Evolutionary conservation across 2,329 filamentous ascomycete species (phyloP).

Genomic region (Aspergillus awamori): DNA sequence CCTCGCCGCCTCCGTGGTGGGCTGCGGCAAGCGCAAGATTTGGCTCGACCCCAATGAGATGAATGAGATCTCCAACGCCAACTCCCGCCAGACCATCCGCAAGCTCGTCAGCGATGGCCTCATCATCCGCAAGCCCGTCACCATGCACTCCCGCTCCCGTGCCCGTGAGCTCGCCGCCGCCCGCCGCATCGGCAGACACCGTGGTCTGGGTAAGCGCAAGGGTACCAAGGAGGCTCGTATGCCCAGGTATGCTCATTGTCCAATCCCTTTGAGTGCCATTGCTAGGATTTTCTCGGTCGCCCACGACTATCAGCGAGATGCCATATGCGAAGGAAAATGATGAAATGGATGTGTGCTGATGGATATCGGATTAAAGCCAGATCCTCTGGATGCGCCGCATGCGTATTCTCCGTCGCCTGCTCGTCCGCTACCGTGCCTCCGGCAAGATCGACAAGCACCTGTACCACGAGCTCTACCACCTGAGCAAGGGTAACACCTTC

Average conservation of each 20-base stretch:
- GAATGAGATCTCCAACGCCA: constrained; percentile 99
- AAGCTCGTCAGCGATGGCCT: constrained; percentile 99
- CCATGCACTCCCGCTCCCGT: constrained; percentile 98
- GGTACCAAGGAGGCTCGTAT: constrained; percentile 99
- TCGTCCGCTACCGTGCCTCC: constrained; percentile 99
- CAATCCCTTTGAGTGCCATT: background rate
- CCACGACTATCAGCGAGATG: background rate
- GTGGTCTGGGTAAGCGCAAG: constrained; percentile 99
- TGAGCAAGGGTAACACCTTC: constrained; percentile 99
- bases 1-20: constrained; percentile 96
- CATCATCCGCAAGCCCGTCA: constrained; percentile 99
- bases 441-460: constrained; percentile 99
- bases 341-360: constrained; percentile 21
- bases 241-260: constrained; percentile 72
- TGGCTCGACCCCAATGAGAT: constrained; percentile 99
- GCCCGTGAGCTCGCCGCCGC: constrained; percentile 94
- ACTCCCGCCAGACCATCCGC: constrained; percentile 99
- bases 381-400: constrained; percentile 99
- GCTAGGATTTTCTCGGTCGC: background rate
- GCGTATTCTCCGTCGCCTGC: constrained; percentile 96
- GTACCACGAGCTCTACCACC: constrained; percentile 99
- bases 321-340: no score
- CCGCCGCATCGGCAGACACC: constrained; percentile 93
- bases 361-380: constrained; percentile 64
- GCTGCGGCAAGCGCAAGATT: constrained; percentile 99